Conservation (phyloP, 805 yeast species). For the Candida pseudoglaebosa region DNA sequence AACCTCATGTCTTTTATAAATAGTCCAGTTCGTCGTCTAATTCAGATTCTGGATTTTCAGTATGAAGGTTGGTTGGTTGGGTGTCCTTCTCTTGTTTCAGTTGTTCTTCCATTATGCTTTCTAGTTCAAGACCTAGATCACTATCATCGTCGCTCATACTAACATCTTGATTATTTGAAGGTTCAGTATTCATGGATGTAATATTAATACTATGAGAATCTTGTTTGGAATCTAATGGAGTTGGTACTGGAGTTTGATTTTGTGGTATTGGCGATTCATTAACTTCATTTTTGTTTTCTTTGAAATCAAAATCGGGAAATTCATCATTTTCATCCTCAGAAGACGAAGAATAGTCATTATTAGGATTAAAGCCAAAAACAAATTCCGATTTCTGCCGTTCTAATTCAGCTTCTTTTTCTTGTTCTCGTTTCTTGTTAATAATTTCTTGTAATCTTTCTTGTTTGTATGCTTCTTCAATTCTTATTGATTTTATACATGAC, state of each 20-base stretch:
- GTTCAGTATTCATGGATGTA: background rate
- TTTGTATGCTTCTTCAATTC: slow-evolving; percentile 30
- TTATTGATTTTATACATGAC: slow-evolving; percentile 27
- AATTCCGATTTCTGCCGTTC: slow-evolving; percentile 9
- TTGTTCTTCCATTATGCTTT: slow-evolving; percentile 7
- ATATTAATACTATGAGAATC: background rate
- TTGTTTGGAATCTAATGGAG: too few species aligned
- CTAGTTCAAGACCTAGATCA: slow-evolving; percentile 5
- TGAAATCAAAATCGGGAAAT: slow-evolving; percentile 6
- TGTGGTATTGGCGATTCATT: too few species aligned
- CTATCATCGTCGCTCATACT: slow-evolving; percentile 5
- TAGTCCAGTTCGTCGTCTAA: slow-evolving; percentile 3
- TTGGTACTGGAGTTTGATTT: too few species aligned
- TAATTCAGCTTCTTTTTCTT: slow-evolving; percentile 7
- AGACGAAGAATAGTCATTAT: slow-evolving; percentile 11
- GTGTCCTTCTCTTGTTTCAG: slow-evolving; percentile 7
- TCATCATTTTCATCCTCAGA: slow-evolving; percentile 13
- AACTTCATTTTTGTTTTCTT: background rate
- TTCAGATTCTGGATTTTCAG: slow-evolving; percentile 4
- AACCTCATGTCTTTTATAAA: too few species aligned
- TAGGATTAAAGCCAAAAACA: slow-evolving; percentile 12
- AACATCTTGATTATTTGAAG: background rate
- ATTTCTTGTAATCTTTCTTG: slow-evolving; percentile 10
- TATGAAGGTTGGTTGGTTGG: background rate
- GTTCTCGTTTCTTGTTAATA: slow-evolving; percentile 4